These are phyloP conservation scores for Aspergillus campestris DNA, from an alignment of 495 filamentous ascomycete genomes.

Conservation along the genomic window DNA sequence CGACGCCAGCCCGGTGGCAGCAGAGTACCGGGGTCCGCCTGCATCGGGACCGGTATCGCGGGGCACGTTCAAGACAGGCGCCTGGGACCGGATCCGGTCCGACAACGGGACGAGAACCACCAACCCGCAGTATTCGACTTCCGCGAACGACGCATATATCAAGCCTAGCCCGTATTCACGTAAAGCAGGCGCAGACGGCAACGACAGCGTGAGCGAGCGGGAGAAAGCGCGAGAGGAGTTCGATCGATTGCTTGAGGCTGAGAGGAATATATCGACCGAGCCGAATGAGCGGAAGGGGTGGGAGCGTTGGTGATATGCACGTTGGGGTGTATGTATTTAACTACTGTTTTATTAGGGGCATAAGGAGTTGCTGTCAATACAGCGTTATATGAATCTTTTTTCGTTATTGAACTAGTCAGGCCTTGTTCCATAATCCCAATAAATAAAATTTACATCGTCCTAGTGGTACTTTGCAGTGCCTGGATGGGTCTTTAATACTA, in stretches of 20 bases:
- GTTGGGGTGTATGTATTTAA: no score
- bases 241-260: constrained; percentile 33
- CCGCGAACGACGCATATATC: background rate
- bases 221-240: constrained; percentile 34
- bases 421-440: no score
- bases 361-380: no score
- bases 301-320: no score
- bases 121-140: background rate
- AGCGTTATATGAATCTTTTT: no score
- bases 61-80: constrained; percentile 17
- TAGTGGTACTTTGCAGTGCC: no score
- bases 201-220: constrained; percentile 15
- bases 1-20: constrained; percentile 31
- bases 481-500: no score
- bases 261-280: constrained; percentile 21
- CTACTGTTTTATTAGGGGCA: no score
- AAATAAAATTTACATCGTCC: no score
- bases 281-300: background rate
- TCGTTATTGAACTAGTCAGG: no score
- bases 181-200: background rate
- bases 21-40: constrained; percentile 20
- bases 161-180: background rate
- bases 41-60: constrained; percentile 5
- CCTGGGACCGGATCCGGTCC: constrained; percentile 31
- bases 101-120: constrained; percentile 18